phyloP scores from a whole-genome alignment of 495 filamentous ascomycete species.

The Penicillium pancosmium region DNA sequence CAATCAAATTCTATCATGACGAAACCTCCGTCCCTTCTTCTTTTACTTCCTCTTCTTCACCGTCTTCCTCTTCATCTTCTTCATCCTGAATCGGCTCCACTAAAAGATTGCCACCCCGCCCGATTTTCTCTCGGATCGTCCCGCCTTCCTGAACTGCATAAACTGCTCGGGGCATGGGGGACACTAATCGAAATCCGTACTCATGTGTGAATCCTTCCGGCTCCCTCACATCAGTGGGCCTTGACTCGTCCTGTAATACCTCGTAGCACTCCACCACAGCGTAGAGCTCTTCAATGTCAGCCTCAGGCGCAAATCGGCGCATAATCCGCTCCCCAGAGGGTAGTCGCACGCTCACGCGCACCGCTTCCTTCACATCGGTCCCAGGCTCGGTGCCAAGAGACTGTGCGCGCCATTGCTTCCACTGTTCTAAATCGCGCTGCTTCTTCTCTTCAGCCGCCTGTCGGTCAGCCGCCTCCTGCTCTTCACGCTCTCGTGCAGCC shows the following conservation, averaged over 20 bases:
- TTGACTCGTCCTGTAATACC: constrained; percentile 44
- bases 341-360: constrained; percentile 82
- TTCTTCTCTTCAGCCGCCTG: constrained; percentile 63
- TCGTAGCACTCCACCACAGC: constrained; percentile 96
- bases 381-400: constrained; percentile 69
- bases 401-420: constrained; percentile 79
- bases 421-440: constrained; percentile 63
- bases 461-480: constrained; percentile 62
- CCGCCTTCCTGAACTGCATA: constrained; percentile 67
- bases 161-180: constrained; percentile 77
- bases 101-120: constrained; percentile 83
- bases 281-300: constrained; percentile 84
- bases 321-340: constrained; percentile 72
- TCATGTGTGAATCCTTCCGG: constrained; percentile 74
- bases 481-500: constrained; percentile 63
- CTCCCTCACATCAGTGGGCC: constrained; percentile 36
- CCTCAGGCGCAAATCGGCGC: constrained; percentile 66
- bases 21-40: constrained; percentile 21
- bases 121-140: constrained; percentile 70
- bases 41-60: constrained; percentile 38
- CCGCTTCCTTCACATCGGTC: constrained; percentile 62
- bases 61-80: constrained; percentile 57
- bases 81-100: constrained; percentile 71
- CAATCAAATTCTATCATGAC: constrained; percentile 9
- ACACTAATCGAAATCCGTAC: constrained; percentile 80